phyloP scores from a whole-genome alignment of 257 asterid genomes.

The Prunella vulgaris region DNA sequence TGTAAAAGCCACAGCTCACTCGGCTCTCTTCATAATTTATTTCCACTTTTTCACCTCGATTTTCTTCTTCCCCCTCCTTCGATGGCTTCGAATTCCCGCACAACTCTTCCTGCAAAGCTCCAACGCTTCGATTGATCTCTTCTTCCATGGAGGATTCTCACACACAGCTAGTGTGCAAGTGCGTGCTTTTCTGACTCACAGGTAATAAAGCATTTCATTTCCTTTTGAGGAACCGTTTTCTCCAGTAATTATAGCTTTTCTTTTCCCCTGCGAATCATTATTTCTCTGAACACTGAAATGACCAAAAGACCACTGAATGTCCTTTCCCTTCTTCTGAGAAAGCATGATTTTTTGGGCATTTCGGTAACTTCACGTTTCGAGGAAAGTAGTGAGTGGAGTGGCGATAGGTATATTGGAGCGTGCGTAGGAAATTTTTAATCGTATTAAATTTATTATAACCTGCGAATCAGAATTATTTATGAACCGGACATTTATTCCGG shows the following conservation, averaged over 20 bases:
- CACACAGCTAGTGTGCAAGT: conserved; percentile 34
- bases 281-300: not conserved
- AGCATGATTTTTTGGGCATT: not conserved
- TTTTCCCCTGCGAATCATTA: not conserved
- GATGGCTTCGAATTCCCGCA: conserved; percentile 16
- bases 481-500: conserved; percentile 35
- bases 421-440: conserved; percentile 18
- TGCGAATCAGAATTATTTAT: conserved; percentile 13
- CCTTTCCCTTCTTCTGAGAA: no score
- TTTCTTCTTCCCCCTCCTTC: conserved; percentile 17
- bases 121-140: conserved; percentile 27
- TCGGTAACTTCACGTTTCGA: not conserved
- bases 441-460: not conserved
- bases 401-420: conserved; percentile 22
- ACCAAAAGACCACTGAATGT: no score
- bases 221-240: conserved; percentile 19
- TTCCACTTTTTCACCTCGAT: conserved; percentile 20
- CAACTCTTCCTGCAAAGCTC: conserved; percentile 8
- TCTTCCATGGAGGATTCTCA: conserved; percentile 40
- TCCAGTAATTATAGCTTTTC: conserved; percentile 12
- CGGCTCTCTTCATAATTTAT: conserved; percentile 27
- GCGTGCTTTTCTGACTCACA: conserved; percentile 34
- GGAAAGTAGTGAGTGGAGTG: conserved; percentile 19
- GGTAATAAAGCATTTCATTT: conserved; percentile 20
- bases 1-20: conserved; percentile 18